Conservation (phyloP, 257 asterid species). For the Jaltomata sinuosa region DNA sequence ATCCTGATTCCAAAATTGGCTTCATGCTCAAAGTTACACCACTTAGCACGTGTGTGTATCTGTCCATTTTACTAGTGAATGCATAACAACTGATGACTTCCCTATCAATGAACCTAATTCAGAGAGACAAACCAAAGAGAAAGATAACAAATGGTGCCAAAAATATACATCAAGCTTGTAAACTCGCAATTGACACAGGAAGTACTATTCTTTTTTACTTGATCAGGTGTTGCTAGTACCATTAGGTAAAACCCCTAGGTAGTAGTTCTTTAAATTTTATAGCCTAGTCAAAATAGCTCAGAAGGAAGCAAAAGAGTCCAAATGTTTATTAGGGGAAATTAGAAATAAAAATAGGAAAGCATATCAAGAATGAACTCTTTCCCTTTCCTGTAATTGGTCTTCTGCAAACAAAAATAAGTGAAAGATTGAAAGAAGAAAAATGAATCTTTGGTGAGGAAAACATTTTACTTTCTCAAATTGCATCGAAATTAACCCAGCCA, state of each 20-base stretch:
- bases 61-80: not conserved
- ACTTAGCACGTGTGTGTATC: not conserved
- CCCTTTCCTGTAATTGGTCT: not conserved
- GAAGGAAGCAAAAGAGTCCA: not conserved
- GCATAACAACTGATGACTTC: not conserved
- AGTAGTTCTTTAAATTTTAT: not conserved
- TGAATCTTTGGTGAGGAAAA: not conserved
- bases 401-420: not conserved
- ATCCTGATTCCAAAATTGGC: not conserved
- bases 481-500: not conserved
- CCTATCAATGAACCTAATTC: not conserved
- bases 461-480: not conserved
- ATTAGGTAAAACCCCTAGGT: not conserved
- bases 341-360: not conserved
- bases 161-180: not conserved
- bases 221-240: not conserved
- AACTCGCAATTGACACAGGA: not conserved
- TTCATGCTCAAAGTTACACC: not conserved
- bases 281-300: not conserved
- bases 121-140: not conserved
- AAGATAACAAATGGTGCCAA: not conserved
- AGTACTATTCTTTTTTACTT: not conserved
- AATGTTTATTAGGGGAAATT: not conserved
- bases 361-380: not conserved
- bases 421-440: not conserved